Evolutionary conservation across 345 rosid genomes (phyloP), one percentile per base, ranked within the genome.

Genomic region (Rhodomyrtus tomentosa): DNA sequence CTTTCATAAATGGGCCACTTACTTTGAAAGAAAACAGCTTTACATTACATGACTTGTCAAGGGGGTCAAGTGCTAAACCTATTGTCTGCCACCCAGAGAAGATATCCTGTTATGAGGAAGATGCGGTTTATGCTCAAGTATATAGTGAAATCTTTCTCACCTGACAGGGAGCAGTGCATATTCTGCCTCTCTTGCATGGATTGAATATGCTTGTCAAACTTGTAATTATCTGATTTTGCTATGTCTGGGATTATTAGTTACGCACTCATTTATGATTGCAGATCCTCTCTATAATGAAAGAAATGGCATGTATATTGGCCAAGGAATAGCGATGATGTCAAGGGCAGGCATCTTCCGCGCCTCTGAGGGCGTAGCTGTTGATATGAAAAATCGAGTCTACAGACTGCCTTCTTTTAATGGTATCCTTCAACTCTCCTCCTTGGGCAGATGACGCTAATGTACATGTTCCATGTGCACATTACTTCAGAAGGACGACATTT

Each of bases 341-440:
- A 95, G 99, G 86, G 95, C 99, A 88, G 96, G 99, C 86, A 91
- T 95, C 88, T 97, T 97, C 85, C 99, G 99, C 81, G 96, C 89
- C 87, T 52, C 91, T 52, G 85, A 90, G 86, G 99, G 99, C 90
- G 86, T 95, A 88, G 98, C 98, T 73, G 96, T 97, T 85, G 95
- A 95, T 85, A 92, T 97, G 98, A 92, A 73, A 80, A 91, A 91
- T 87, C 91, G 90, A 85, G 94, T 97, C 82, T 97, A 93, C 88
- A 89, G 86, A 86, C 89, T 97, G 87, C 96, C 96, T 83, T 97
- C 99, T 80, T 92, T 97, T 45, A 90, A 92, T 89, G 93, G 99
- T 95, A 93, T 83, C 72, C 68, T 86, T 88, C 80, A 50, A 83
- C 87, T 72, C 38, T 72, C 62, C 15, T 62, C 27, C 53, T 29